Evolutionary conservation across 139 green algal species (phyloP).

Genomic region (Haematococcus lacustris): DNA sequence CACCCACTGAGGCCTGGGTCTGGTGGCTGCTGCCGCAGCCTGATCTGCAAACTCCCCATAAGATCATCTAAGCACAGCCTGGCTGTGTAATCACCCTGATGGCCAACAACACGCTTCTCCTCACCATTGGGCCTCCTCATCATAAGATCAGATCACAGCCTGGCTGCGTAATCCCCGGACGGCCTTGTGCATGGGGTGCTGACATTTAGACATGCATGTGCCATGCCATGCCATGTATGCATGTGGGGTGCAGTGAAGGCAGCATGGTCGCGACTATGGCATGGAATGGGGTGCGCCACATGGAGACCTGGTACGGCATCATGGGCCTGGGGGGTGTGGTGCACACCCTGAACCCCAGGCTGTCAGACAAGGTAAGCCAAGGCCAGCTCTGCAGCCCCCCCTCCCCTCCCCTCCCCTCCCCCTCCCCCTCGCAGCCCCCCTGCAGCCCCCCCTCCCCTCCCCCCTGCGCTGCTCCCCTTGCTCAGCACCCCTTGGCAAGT

Average conservation of each 20-base stretch:
- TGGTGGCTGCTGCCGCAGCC: neutral
- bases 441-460: too few relatives aligned
- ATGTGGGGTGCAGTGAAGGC: slow-evolving; percentile 27
- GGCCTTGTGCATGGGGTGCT: too few relatives aligned
- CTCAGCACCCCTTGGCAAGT: too few relatives aligned
- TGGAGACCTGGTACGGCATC: slow-evolving; percentile 57
- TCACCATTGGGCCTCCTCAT: neutral
- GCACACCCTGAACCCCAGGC: slow-evolving; percentile 55
- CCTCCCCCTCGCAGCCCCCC: too few relatives aligned
- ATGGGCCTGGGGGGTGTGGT: slow-evolving; percentile 55
- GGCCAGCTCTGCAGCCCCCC: too few relatives aligned
- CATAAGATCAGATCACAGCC: neutral
- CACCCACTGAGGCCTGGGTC: neutral
- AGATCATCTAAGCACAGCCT: neutral
- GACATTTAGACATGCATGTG: too few relatives aligned
- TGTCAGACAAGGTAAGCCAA: slow-evolving; percentile 25
- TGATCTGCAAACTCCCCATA: neutral
- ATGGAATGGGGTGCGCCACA: slow-evolving; percentile 69
- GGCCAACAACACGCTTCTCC: too few relatives aligned
- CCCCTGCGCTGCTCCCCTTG: too few relatives aligned
- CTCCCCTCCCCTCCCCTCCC: too few relatives aligned
- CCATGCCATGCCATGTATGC: neutral
- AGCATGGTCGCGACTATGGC: slow-evolving; percentile 67
- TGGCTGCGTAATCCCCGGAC: neutral
- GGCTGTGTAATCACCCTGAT: neutral